These are phyloP conservation scores for Lipomyces oligophaga DNA, from an alignment of 805 yeast genomes.

Conservation along the genomic window DNA sequence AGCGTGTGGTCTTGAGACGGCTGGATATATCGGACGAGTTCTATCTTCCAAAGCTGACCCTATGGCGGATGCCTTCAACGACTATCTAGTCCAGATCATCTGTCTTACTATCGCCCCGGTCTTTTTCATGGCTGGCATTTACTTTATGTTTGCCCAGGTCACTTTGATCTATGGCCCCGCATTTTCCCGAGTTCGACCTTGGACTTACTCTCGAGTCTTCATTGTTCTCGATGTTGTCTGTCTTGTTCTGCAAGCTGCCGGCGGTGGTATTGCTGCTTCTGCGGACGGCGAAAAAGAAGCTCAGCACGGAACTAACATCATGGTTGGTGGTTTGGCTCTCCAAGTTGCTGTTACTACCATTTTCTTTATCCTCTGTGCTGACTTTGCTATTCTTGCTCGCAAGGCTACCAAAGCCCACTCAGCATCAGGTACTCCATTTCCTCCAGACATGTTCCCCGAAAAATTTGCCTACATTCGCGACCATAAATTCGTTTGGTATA, in stretches of 20 bases:
- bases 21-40: constrained; percentile 64
- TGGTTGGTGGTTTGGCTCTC: constrained; percentile 74
- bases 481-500: neutral
- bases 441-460: constrained; percentile 3
- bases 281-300: constrained; percentile 37
- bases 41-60: constrained; percentile 38
- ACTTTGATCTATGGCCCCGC: constrained; percentile 57
- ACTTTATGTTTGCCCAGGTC: constrained; percentile 64
- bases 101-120: constrained; percentile 77
- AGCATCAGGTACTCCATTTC: neutral
- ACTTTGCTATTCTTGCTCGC: neutral
- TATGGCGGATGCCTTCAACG: constrained; percentile 36
- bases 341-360: constrained; percentile 69
- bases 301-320: constrained; percentile 54
- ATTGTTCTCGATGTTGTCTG: constrained; percentile 62
- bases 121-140: constrained; percentile 79
- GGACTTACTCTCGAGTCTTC: constrained; percentile 60
- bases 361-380: constrained; percentile 41
- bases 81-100: constrained; percentile 61
- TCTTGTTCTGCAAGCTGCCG: constrained; percentile 54
- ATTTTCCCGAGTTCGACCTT: constrained; percentile 49
- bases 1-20: constrained; percentile 52
- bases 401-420: neutral
- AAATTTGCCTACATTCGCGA: constrained; percentile 16
- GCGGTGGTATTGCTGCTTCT: constrained; percentile 60